These are phyloP conservation scores for Penicillium sp. DNA, from an alignment of 2,329 filamentous ascomycete species.

Conservation along the genomic window DNA sequence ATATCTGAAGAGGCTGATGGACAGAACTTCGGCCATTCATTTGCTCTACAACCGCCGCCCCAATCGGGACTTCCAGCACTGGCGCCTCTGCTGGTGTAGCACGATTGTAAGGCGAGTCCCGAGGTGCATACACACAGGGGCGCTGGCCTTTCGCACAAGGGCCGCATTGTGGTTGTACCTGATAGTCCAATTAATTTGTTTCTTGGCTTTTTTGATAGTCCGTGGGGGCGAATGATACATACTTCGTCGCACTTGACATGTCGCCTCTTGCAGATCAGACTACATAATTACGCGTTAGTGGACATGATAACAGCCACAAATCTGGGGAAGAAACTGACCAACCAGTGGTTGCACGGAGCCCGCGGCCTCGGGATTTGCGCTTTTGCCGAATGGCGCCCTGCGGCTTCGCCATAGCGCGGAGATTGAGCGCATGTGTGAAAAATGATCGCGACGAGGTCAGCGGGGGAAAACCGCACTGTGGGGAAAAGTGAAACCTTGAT, in stretches of 20 bases:
- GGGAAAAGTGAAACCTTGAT: not conserved
- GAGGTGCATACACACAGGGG: slow-evolving; percentile 22
- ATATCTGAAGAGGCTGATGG: slow-evolving; percentile 15
- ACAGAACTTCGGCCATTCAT: slow-evolving; percentile 4
- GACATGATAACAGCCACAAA: slow-evolving; percentile 1
- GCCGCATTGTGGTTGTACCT: slow-evolving; percentile 27
- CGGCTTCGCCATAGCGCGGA: slow-evolving; percentile 5
- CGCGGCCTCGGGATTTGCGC: slow-evolving; percentile 30
- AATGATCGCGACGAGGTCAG: slow-evolving; percentile 4
- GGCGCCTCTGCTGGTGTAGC: not conserved
- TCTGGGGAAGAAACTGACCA: slow-evolving; percentile 22
- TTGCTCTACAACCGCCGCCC: not conserved
- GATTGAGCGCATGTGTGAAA: not conserved
- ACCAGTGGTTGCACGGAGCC: slow-evolving; percentile 30
- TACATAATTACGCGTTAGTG: slow-evolving; percentile 8
- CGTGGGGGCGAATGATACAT: not conserved
- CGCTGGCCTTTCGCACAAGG: slow-evolving; percentile 30
- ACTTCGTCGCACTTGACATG: slow-evolving; percentile 35
- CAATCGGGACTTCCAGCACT: not conserved
- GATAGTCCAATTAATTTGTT: not conserved
- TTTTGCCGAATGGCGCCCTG: slow-evolving; percentile 9
- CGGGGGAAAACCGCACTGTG: not conserved
- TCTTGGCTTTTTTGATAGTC: not conserved
- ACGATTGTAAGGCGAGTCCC: not conserved
- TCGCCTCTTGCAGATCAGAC: slow-evolving; percentile 29